phyloP scores from a whole-genome alignment of 2,329 filamentous ascomycete genomes.

The Exophiala sp. region DNA sequence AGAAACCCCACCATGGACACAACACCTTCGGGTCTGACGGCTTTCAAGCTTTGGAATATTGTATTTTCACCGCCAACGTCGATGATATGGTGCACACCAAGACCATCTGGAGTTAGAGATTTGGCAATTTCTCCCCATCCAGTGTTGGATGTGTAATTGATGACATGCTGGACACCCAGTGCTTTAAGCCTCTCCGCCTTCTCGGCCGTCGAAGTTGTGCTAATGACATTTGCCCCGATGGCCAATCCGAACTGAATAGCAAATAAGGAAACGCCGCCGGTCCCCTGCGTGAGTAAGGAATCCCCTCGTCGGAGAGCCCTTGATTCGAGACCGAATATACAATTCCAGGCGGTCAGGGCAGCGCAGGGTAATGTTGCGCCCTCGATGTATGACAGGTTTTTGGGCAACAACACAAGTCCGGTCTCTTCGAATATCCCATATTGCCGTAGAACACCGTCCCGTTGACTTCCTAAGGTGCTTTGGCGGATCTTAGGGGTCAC shows the following conservation, averaged over 20 bases:
- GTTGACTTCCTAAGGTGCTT: constrained; percentile 56
- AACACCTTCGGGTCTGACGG: constrained; percentile 47
- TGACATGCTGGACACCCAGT: constrained; percentile 55
- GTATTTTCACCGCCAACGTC: constrained; percentile 65
- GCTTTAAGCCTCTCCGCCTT: constrained; percentile 54
- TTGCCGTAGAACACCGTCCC: constrained; percentile 66
- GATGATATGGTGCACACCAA: constrained; percentile 60
- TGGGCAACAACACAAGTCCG: constrained; percentile 63
- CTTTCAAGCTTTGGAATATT: constrained; percentile 52
- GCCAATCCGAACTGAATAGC: constrained; percentile 43
- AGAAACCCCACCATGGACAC: constrained; percentile 51
- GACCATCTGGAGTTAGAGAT: constrained; percentile 45
- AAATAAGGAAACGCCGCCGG: constrained; percentile 56
- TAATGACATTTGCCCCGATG: constrained; percentile 52
- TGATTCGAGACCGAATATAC: constrained; percentile 54
- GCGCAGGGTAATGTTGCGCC: constrained; percentile 59
- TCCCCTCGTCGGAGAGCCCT: constrained; percentile 51
- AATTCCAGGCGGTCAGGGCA: constrained; percentile 63
- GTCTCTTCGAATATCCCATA: constrained; percentile 65
- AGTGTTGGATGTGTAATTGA: constrained; percentile 58
- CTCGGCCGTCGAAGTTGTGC: constrained; percentile 55
- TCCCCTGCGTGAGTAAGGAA: constrained; percentile 58
- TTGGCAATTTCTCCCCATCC: constrained; percentile 60
- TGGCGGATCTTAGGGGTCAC: not conserved
- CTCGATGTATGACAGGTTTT: constrained; percentile 52